Conservation (phyloP, 2,329 filamentous ascomycete genomes). For the Cladosporium oxysporum region DNA sequence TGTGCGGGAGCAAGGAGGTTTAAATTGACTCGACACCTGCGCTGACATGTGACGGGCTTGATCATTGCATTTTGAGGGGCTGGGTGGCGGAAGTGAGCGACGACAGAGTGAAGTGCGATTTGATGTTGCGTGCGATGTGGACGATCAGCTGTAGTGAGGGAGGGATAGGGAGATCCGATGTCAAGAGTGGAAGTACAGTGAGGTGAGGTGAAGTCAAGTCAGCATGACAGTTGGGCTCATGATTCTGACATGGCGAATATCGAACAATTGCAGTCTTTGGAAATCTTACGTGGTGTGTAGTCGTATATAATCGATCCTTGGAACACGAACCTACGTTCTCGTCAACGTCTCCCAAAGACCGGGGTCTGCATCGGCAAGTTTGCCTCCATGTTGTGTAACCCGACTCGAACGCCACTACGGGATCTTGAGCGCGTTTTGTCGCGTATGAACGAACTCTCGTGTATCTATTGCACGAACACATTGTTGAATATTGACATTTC, state of each 20-base stretch:
- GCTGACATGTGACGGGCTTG: neutral
- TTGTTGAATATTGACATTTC: neutral
- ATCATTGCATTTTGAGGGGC: neutral
- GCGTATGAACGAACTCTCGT: neutral
- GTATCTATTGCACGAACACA: neutral
- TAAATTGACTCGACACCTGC: neutral
- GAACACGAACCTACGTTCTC: neutral
- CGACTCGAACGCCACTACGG: neutral
- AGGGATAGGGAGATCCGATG: neutral
- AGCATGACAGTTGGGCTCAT: neutral
- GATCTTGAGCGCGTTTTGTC: neutral
- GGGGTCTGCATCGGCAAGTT: conserved; percentile 6
- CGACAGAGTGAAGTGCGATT: neutral
- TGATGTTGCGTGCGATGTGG: neutral
- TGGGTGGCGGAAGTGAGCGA: conserved; percentile 8
- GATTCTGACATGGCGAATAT: neutral
- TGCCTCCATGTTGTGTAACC: conserved; percentile 5
- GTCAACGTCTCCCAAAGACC: neutral
- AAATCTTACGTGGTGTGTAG: no score
- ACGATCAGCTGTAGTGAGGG: conserved; percentile 16
- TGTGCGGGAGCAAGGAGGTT: neutral
- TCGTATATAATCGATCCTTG: neutral
- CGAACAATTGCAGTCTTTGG: neutral
- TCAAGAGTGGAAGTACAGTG: conserved; percentile 20
- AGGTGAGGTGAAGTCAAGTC: conserved; percentile 6